Percentiles rank a stretch among this genome's conserved stretches.
Conservation (phyloP, 345 rosid species). For the Trapa incisa region DNA sequence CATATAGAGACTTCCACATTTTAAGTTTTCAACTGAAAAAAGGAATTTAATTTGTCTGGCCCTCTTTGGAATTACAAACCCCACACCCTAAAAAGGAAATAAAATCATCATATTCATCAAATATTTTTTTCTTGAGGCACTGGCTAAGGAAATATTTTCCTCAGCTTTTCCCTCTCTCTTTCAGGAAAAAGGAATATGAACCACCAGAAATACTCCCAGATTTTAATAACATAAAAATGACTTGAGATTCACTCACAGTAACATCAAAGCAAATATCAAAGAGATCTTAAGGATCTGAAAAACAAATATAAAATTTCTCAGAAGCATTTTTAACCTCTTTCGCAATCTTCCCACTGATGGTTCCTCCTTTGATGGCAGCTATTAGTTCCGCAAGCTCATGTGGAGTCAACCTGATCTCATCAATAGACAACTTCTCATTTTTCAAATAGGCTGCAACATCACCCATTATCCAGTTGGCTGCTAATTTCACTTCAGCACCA, state of each 20-base stretch:
- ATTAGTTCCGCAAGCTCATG: slow-evolving; percentile 74
- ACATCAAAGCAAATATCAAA: neutral
- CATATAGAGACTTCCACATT: neutral
- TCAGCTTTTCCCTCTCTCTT: neutral
- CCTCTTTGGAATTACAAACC: neutral
- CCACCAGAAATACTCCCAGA: neutral
- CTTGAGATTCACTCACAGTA: neutral
- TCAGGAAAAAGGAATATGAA: neutral
- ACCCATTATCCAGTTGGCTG: slow-evolving; percentile 88
- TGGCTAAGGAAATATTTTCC: neutral
- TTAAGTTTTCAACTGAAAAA: neutral
- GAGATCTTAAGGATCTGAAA: neutral
- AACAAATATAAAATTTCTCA: neutral
- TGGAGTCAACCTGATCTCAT: slow-evolving; percentile 62
- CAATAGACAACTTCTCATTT: slow-evolving; percentile 63
- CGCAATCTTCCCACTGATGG: slow-evolving; percentile 92
- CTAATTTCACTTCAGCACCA: slow-evolving; percentile 72
- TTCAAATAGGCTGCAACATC: slow-evolving; percentile 88
- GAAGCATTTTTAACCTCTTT: slow-evolving; percentile 46
- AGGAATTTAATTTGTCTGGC: neutral
- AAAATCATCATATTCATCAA: neutral
- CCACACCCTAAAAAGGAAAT: neutral
- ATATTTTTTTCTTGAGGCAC: neutral
- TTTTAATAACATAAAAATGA: neutral
- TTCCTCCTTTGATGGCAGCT: slow-evolving; percentile 69